phyloP scores from a whole-genome alignment of 2,329 filamentous ascomycete genomes.

The Calonectria montana region DNA sequence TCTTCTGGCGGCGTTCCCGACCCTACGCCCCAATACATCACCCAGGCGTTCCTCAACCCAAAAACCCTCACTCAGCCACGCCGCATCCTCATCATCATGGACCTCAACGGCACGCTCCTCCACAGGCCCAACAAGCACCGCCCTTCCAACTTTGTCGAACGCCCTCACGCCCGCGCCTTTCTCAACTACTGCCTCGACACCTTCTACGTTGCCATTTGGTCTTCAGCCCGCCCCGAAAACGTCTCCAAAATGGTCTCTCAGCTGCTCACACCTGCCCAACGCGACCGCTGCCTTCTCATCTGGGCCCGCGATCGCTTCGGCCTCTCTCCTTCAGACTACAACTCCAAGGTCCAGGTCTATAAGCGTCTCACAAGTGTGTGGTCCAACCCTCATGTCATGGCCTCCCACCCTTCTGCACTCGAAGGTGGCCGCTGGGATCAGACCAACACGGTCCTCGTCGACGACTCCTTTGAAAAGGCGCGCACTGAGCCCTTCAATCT shows the following conservation, averaged over 20 bases:
- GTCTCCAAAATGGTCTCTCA: slow-evolving; percentile 74
- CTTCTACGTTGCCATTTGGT: slow-evolving; percentile 90
- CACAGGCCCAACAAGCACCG: slow-evolving; percentile 68
- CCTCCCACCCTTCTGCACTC: slow-evolving; percentile 56
- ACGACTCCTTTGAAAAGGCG: slow-evolving; percentile 86
- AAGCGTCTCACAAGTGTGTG: slow-evolving; percentile 84
- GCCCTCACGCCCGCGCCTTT: slow-evolving; percentile 77
- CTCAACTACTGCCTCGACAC: slow-evolving; percentile 78
- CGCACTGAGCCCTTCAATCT: slow-evolving; percentile 86
- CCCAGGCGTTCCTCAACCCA: slow-evolving; percentile 59
- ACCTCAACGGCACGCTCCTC: slow-evolving; percentile 93
- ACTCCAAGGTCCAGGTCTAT: slow-evolving; percentile 83
- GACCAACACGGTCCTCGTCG: slow-evolving; percentile 88
- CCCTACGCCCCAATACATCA: slow-evolving; percentile 71
- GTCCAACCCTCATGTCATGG: slow-evolving; percentile 60
- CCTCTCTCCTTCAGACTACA: slow-evolving; percentile 73
- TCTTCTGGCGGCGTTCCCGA: slow-evolving; percentile 70
- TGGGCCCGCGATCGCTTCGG: slow-evolving; percentile 85
- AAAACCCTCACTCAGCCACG: slow-evolving; percentile 59
- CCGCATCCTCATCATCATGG: slow-evolving; percentile 83
- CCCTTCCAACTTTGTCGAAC: slow-evolving; percentile 67
- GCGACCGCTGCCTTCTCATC: slow-evolving; percentile 69
- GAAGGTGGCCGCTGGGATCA: slow-evolving; percentile 74
- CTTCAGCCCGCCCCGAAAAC: slow-evolving; percentile 81
- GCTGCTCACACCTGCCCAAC: slow-evolving; percentile 69